A percentile compares a stretch with the other conserved stretches of the same genome.
phyloP scores from a whole-genome alignment of 352 stramenopile genomes.

The Phytophthora vignae region DNA sequence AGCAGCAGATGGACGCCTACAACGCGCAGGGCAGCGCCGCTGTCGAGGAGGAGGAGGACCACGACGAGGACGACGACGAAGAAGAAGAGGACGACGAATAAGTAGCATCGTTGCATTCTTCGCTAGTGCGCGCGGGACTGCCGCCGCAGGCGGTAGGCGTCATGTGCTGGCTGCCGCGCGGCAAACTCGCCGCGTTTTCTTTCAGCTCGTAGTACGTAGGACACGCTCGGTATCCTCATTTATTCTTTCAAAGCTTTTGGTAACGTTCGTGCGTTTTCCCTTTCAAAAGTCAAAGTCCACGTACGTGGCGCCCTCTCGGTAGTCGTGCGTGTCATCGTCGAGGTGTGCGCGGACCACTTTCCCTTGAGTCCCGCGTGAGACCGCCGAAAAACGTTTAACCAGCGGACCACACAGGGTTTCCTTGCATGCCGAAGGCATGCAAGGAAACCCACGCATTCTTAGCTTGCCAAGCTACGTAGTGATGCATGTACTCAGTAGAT shows the following conservation, averaged over 20 bases:
- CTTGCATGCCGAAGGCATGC: too few relatives aligned
- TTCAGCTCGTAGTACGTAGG: constrained; percentile 46
- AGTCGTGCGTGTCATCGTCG: constrained; percentile 2
- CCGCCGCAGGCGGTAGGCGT: constrained; percentile 1
- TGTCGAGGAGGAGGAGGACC: constrained; percentile 42
- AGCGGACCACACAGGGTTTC: neutral
- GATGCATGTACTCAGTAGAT: neutral
- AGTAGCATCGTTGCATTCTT: neutral
- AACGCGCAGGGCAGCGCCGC: constrained; percentile 58
- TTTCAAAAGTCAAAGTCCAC: neutral
- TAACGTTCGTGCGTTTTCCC: constrained; percentile 15
- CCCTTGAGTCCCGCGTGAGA: neutral
- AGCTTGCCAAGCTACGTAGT: too few relatives aligned
- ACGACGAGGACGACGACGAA: constrained; percentile 80
- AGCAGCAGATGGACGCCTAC: constrained; percentile 92
- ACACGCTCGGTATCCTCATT: constrained; percentile 39
- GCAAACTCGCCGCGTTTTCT: constrained; percentile 17
- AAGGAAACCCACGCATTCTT: too few relatives aligned
- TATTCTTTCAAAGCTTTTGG: constrained; percentile 44
- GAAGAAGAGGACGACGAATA: constrained; percentile 43
- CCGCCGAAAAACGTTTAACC: neutral
- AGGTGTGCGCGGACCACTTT: neutral
- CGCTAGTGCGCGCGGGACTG: neutral
- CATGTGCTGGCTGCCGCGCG: neutral
- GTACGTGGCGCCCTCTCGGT: neutral